These are phyloP conservation scores for Claviceps fusiformis DNA, from an alignment of 2,329 filamentous ascomycete species.

Conservation along the genomic window DNA sequence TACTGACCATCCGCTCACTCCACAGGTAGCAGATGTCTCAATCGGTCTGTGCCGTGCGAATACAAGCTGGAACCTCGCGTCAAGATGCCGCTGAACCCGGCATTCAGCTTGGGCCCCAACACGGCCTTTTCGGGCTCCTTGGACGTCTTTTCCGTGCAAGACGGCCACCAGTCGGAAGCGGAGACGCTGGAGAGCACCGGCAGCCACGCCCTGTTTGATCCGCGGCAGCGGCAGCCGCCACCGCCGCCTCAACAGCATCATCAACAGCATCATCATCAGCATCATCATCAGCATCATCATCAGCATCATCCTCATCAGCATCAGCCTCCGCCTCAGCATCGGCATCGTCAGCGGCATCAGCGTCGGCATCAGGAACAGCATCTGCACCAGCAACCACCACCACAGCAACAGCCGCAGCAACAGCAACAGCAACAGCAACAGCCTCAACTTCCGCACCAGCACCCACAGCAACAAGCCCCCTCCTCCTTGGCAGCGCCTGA, in stretches of 20 bases:
- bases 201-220: background rate
- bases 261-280: background rate
- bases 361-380: background rate
- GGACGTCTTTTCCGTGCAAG: conserved; percentile 5
- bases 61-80: conserved; percentile 6
- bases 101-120: conserved; percentile 5
- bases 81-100: conserved; percentile 7
- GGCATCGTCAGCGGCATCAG: background rate
- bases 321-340: background rate
- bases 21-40: conserved; percentile 5
- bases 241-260: background rate
- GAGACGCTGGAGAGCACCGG: background rate
- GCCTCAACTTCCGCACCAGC: too few species aligned
- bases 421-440: too few species aligned
- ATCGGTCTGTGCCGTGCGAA: conserved; percentile 5
- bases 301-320: background rate
- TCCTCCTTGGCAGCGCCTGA: background rate
- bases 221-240: background rate
- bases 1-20: background rate
- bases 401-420: background rate
- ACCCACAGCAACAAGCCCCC: background rate
- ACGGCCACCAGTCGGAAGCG: background rate
- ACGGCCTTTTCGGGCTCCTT: conserved; percentile 3
- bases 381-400: background rate
- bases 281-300: background rate